These are phyloP conservation scores for Hypomyces rosellus DNA, from an alignment of 2,329 filamentous ascomycete species.

Conservation along the genomic window DNA sequence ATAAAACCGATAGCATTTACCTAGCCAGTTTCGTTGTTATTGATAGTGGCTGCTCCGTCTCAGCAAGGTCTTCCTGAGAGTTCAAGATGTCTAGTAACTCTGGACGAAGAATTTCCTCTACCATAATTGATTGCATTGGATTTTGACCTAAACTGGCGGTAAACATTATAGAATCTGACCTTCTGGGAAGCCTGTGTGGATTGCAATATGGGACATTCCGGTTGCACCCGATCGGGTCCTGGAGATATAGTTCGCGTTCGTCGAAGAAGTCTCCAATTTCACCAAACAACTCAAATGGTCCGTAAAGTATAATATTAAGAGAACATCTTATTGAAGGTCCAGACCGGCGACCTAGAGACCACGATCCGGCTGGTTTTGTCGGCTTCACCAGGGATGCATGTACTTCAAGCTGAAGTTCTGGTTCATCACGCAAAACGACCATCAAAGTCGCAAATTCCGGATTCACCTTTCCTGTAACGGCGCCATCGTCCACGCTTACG, in stretches of 20 bases:
- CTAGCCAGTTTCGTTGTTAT: neutral
- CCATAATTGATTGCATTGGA: accelerated
- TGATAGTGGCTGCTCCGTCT: neutral
- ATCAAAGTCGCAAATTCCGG: neutral
- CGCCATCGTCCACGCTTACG: neutral
- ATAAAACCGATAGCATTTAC: neutral
- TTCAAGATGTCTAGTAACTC: neutral
- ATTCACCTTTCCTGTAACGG: neutral
- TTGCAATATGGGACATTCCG: constrained; percentile 2
- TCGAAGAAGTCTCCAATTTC: constrained; percentile 5
- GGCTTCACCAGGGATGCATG: neutral
- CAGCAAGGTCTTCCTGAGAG: neutral
- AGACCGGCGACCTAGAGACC: neutral
- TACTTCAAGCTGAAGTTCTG: neutral
- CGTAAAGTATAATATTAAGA: neutral
- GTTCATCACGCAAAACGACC: neutral
- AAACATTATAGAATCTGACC: neutral
- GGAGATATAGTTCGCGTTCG: constrained; percentile 1
- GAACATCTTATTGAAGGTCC: neutral
- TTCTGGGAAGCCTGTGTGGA: neutral
- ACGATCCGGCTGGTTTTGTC: neutral
- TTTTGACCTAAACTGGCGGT: neutral
- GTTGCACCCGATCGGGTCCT: constrained; percentile 1
- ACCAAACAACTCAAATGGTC: neutral
- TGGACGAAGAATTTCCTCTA: neutral